Base-by-base conservation (phyloP, 106 monocot species). In the Dendrobium nobile region DNA sequence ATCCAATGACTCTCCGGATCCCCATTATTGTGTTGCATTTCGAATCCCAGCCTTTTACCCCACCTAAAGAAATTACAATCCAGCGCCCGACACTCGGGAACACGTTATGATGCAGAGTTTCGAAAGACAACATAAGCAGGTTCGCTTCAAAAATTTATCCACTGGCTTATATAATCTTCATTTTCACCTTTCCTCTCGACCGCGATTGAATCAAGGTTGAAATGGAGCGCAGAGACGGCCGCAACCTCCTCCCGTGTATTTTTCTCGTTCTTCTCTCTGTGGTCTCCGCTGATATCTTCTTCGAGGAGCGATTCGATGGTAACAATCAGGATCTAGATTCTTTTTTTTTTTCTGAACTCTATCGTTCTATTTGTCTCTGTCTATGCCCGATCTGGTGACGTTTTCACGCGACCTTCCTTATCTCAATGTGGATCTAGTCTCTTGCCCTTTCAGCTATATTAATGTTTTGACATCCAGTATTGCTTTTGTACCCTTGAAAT, bases 271-370 rank as follows among this genome's bases (percentile, higher is more conserved):
- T 81, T 33, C 4, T 65, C n/a, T 82, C 82, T 11, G 56, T 75
- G 17, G 61, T 64, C 82, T 76, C 75, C 27, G 82, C 82, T 27
- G 73, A 73, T 5, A 73, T 82, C 0, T 59, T 82, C 82, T 82
- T 82, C 41, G 82, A 82, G 76, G 82, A 82, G 76, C 82, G 82
- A 20, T 82, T 82, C 43, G 82, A 82, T 41, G 82, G 82, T 82
- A 76, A 76, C 27, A 13, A 76, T 76, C 9, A 48, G 19, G 22
- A 48, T 76, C 75, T 76, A 2, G 76, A 47, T 27, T 13, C 22
- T 15, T 10, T 48, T 31, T 47, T n/a, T 48, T 31, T 47, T n/a
- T 48, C 47, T 2, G 73, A 7, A 28, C 20, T 74, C 40, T 1
- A 1, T 70, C 20, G 19, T n/a, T 43, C 74, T 0, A 11, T 42